phyloP scores from a whole-genome alignment of 805 yeast species.

The Metschnikowia koreensis region DNA sequence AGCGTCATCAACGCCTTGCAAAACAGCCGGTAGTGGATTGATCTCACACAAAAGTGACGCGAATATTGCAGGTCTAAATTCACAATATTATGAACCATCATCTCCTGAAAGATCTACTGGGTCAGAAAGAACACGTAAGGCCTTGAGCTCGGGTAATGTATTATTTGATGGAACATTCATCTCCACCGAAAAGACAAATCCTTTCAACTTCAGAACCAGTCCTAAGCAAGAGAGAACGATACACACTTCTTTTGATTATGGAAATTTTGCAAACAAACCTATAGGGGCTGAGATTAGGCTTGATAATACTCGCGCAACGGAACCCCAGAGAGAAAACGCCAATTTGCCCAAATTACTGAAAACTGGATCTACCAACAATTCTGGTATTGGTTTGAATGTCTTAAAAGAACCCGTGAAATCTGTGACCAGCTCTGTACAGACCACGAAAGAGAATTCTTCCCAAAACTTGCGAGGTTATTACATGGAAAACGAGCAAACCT shows the following conservation, averaged over 20 bases:
- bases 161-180: neutral
- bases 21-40: slow-evolving; percentile 5
- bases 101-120: slow-evolving; percentile 1
- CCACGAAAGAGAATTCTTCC: slow-evolving; percentile 17
- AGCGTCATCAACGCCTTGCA: slow-evolving; percentile 6
- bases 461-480: slow-evolving; percentile 20
- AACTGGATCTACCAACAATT: slow-evolving; percentile 29
- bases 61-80: slow-evolving; percentile 6
- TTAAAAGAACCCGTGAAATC: slow-evolving; percentile 27
- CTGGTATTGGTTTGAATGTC: slow-evolving; percentile 39
- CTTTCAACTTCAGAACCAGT: slow-evolving; percentile 6
- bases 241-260: slow-evolving; percentile 9
- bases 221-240: slow-evolving; percentile 11
- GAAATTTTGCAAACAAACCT: neutral
- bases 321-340: slow-evolving; percentile 27
- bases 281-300: neutral
- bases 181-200: neutral
- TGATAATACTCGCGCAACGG: neutral
- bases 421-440: neutral
- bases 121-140: slow-evolving; percentile 4
- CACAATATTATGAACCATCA: slow-evolving; percentile 3
- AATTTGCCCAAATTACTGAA: slow-evolving; percentile 34
- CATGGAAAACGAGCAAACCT: slow-evolving; percentile 11
- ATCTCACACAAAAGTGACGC: slow-evolving; percentile 10
- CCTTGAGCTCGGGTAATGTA: slow-evolving; percentile 7